Percentiles rank a stretch among this genome's conserved stretches.
Evolutionary conservation across 805 yeast species (phyloP).

Genomic region (Blastobotrys robertii): DNA sequence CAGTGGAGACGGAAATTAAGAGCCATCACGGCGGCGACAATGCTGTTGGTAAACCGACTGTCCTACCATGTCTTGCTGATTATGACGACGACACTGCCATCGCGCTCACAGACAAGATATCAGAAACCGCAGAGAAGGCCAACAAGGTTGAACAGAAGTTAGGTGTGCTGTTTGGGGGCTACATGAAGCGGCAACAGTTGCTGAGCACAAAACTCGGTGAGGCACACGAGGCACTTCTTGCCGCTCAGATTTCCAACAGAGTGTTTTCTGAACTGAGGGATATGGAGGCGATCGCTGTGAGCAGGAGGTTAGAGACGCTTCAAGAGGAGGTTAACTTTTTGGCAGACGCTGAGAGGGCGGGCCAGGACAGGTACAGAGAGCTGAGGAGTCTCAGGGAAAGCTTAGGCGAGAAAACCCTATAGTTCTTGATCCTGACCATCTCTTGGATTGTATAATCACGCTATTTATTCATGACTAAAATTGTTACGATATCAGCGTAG

Average conservation of each 20-base stretch:
- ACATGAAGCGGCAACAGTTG: constrained; percentile 23
- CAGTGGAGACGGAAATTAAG: constrained; percentile 11
- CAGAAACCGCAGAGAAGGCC: constrained; percentile 17
- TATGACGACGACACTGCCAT: not conserved
- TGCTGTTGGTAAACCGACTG: too few relatives aligned
- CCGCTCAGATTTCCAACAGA: constrained; percentile 6
- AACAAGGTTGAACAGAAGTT: constrained; percentile 27
- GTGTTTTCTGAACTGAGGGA: constrained; percentile 12
- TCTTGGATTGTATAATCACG: too few relatives aligned
- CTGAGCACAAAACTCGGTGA: constrained; percentile 15
- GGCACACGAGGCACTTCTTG: constrained; percentile 10
- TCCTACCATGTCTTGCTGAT: not conserved
- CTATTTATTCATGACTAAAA: too few relatives aligned
- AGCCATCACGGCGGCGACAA: constrained; percentile 5
- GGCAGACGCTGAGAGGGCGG: constrained; percentile 17
- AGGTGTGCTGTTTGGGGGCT: constrained; percentile 26
- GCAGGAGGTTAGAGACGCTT: constrained; percentile 10
- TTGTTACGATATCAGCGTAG: too few relatives aligned
- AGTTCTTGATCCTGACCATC: too few relatives aligned
- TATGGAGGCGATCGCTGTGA: constrained; percentile 17
- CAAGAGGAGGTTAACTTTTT: constrained; percentile 21
- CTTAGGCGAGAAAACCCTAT: too few relatives aligned
- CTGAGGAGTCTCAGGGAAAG: constrained; percentile 1
- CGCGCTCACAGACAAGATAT: constrained; percentile 1
- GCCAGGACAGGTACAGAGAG: constrained; percentile 18